Conservation (phyloP, 2,329 filamentous ascomycete genomes). For the Fusarium beomiforme region DNA sequence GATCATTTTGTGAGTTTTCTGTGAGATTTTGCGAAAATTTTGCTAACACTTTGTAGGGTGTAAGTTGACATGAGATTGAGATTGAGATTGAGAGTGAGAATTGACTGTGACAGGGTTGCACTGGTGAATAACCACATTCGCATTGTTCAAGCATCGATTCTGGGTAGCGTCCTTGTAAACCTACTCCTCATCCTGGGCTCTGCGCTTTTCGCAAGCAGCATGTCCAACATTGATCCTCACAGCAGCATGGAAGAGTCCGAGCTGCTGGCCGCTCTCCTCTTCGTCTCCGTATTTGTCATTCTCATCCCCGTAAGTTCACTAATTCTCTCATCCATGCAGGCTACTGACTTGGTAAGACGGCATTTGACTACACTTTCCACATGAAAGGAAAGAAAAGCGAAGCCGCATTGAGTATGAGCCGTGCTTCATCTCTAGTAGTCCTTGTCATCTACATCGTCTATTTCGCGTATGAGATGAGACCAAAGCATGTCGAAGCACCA, state of each 20-base stretch:
- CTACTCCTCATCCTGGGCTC: conserved; percentile 79
- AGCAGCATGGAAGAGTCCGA: conserved; percentile 48
- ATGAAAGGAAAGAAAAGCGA: conserved; percentile 63
- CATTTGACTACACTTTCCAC: conserved; percentile 63
- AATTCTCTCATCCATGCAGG: rapidly evolving
- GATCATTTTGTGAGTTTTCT: conserved; percentile 62
- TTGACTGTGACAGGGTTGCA: conserved; percentile 56
- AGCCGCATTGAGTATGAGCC: conserved; percentile 76
- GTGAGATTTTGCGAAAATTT: not conserved
- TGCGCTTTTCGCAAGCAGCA: conserved; percentile 75
- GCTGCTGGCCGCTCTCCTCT: conserved; percentile 49
- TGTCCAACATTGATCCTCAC: conserved; percentile 73
- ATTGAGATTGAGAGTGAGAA: not conserved
- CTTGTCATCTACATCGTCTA: conserved; percentile 78
- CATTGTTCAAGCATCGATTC: conserved; percentile 79
- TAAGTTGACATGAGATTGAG: conserved; percentile 36
- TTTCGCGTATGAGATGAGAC: conserved; percentile 79
- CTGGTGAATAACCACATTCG: conserved; percentile 70
- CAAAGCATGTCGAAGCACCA: conserved; percentile 70
- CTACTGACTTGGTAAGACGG: conserved; percentile 45
- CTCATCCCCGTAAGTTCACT: conserved; percentile 47
- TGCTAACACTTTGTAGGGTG: conserved; percentile 49
- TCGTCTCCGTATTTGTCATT: conserved; percentile 52
- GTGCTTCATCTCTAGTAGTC: conserved; percentile 80
- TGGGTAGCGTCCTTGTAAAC: conserved; percentile 83